Evolutionary conservation across 208 protist genomes (phyloP).

Genomic region (Trypanosoma scelopori): DNA sequence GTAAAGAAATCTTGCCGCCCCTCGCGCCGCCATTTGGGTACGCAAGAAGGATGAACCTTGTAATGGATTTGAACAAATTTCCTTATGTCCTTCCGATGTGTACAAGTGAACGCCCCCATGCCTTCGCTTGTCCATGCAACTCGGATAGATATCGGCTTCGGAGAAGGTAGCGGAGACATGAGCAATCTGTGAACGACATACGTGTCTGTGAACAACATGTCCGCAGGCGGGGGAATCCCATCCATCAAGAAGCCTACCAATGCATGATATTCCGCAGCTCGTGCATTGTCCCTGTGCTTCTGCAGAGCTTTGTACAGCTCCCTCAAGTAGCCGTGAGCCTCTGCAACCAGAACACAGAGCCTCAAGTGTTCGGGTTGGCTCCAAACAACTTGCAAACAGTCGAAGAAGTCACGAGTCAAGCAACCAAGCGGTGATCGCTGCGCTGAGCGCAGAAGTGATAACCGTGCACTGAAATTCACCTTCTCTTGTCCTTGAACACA

Average conservation of each 20-base stretch:
- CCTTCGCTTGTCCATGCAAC: slow-evolving; percentile 10
- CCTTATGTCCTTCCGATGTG: slow-evolving; percentile 6
- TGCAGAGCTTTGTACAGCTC: slow-evolving; percentile 10
- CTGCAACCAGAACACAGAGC: slow-evolving; percentile 24
- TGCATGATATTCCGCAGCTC: slow-evolving; percentile 12
- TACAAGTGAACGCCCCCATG: background rate
- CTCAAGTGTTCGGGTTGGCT: slow-evolving; percentile 7
- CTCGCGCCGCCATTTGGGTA: background rate
- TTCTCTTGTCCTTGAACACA: slow-evolving; percentile 5
- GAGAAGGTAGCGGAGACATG: slow-evolving; percentile 24
- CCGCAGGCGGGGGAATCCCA: background rate
- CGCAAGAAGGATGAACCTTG: slow-evolving; percentile 28
- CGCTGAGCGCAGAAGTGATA: slow-evolving; percentile 27
- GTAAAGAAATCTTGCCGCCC: slow-evolving; percentile 16
- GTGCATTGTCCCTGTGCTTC: slow-evolving; percentile 2
- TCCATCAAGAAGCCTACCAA: slow-evolving; percentile 26
- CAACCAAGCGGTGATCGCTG: slow-evolving; percentile 25
- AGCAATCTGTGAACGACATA: slow-evolving; percentile 29
- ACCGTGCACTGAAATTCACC: slow-evolving; percentile 4
- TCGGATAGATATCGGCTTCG: background rate
- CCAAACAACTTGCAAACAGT: slow-evolving; percentile 20
- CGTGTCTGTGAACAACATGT: background rate
- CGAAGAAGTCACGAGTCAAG: slow-evolving; percentile 25
- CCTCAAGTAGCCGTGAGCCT: slow-evolving; percentile 25
- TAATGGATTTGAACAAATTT: slow-evolving; percentile 23